Evolutionary conservation across 257 asterid genomes (phyloP), one percentile per base, ranked within the genome.

Genomic region (Solanum sitiens): DNA sequence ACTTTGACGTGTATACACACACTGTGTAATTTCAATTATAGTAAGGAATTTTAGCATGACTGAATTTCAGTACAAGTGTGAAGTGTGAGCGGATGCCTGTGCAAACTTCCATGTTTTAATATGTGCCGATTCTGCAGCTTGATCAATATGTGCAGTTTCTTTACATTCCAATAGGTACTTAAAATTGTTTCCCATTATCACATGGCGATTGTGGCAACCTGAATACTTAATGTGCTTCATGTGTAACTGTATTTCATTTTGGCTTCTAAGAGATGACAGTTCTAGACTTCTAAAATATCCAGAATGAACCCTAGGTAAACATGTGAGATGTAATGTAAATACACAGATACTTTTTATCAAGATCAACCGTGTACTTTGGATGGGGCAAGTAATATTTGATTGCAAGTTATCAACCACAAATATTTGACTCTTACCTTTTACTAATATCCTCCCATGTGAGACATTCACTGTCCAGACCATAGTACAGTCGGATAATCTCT

Each of bases 381-480:
- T 30, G 42, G 9, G 44, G 30, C 18, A 80, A 80, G 68, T 30
- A 47, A 45, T 80, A 27, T 47, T 9, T 45, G 7, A 47, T 30
- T 30, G 8, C n/a, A 80, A 47, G 68, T 45, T 45, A 27, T 47
- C 44, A 30, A 45, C 85, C 67, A 80, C 3, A 2, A 40, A 83
- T 56, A 61, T 73, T 61, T 35, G n/a, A 83, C 53, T 13, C 89
- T 70, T 83, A 95, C 99, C 98, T 88, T 94, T 93, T 94, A 87
- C 99, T 95, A 90, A 97, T 97, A 71, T 96, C 99, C 87, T 97
- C 99, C 99, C 99, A 97, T 20, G 99, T 97, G 88, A 95, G 98
- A 86, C 96, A 95, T 93, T 93, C 98, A 37, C 91, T 90, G 87
- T 93, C 98, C 47, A 97, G 90, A 89, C 99, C 99, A 77, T 95